Evolutionary conservation across 1,284 basidiomycete genomes (phyloP).

Genomic region (Malassezia pachydermatis): DNA sequence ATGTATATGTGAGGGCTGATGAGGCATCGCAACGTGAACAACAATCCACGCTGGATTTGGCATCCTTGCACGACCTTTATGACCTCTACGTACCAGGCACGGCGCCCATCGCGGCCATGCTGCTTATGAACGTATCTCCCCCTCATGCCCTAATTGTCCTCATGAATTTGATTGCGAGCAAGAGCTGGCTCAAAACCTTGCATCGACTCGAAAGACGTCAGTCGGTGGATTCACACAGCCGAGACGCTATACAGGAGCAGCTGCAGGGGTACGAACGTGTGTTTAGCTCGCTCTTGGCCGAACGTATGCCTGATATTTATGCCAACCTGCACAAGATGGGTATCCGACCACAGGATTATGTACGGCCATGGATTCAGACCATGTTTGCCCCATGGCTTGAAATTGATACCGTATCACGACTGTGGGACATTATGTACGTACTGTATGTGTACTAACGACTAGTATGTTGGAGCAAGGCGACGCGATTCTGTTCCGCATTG

Average conservation of each 20-base stretch:
- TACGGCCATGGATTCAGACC: constrained; percentile 30
- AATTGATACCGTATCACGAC: constrained; percentile 31
- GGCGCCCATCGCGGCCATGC: constrained; percentile 65
- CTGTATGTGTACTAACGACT: not conserved
- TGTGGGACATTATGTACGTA: constrained; percentile 37
- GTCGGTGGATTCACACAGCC: not conserved
- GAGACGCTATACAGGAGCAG: not conserved
- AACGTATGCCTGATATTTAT: constrained; percentile 79
- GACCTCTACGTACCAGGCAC: constrained; percentile 38
- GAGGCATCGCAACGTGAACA: constrained; percentile 52
- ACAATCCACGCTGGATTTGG: not conserved
- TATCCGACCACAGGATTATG: constrained; percentile 24
- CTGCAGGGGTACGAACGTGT: constrained; percentile 55
- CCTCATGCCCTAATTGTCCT: constrained; percentile 71
- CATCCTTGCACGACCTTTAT: constrained; percentile 9
- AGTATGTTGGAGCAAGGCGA: constrained; percentile 35
- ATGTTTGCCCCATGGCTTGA: constrained; percentile 34
- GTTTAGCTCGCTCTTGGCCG: constrained; percentile 80
- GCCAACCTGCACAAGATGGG: constrained; percentile 36
- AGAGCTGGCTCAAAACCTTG: constrained; percentile 36
- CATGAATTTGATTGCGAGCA: constrained; percentile 59
- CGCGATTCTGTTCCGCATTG: constrained; percentile 29
- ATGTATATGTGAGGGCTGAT: constrained; percentile 79
- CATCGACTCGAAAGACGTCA: constrained; percentile 25
- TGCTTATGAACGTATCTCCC: constrained; percentile 70